phyloP scores from a whole-genome alignment of 768 basidiomycete species.

The Trametes maxima region DNA sequence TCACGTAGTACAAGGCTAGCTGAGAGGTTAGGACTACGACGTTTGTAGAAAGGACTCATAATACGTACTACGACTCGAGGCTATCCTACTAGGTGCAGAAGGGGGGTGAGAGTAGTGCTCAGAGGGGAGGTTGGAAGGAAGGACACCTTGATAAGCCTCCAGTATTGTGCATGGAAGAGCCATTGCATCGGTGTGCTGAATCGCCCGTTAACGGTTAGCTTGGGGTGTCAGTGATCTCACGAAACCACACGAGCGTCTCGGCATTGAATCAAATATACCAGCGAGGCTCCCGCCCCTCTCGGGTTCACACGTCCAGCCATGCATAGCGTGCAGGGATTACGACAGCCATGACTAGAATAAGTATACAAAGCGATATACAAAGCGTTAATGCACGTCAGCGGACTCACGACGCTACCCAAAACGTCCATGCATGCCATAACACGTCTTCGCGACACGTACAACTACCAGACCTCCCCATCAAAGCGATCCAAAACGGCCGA shows the following conservation, averaged over 20 bases:
- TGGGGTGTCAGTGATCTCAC: background rate
- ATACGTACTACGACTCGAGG: too few relatives aligned
- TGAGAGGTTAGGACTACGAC: too few relatives aligned
- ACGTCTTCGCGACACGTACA: background rate
- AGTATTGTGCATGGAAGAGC: background rate
- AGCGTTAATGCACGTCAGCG: background rate
- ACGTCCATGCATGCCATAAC: background rate
- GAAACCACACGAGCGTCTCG: background rate
- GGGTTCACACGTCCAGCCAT: too few relatives aligned
- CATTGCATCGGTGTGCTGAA: background rate
- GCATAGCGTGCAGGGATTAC: too few relatives aligned
- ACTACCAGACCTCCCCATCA: constrained; percentile 70
- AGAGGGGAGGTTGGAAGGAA: too few relatives aligned
- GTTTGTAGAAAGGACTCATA: too few relatives aligned
- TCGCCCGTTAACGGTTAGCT: background rate
- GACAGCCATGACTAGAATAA: background rate
- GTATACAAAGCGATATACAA: background rate
- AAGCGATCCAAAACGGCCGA: constrained; percentile 82
- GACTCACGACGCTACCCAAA: background rate
- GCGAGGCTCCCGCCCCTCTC: background rate
- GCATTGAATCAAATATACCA: background rate
- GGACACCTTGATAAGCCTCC: too few relatives aligned
- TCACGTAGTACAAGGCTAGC: too few relatives aligned
- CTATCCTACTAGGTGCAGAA: too few relatives aligned
- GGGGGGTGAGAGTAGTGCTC: too few relatives aligned